Base-by-base conservation (phyloP, 148 eudicot genomes). In the Fagopyrum tataricum region DNA sequence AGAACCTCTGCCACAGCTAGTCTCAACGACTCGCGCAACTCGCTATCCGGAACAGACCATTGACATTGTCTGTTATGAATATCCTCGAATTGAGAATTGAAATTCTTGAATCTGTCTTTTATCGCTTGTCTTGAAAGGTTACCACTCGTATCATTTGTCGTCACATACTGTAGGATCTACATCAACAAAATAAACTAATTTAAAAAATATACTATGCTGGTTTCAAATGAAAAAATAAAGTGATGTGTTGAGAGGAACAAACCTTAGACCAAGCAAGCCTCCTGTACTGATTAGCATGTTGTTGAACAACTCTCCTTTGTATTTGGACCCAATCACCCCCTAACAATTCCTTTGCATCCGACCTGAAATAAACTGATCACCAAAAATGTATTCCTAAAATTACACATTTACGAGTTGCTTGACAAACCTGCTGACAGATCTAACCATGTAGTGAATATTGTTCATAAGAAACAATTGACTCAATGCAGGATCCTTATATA, bases 291-390 rank as follows among this genome's bases (percentile, higher is more conserved):
- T 91, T 95, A 43, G 98, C 98, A 81, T 91, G 97, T 73, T 95
- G 98, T 80, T 95, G 98, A 75, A 95, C 98, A 76, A 91, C 81
- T 72, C 98, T 83, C 61, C 98, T 85, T 75, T 95, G 98, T 77
- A 92, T 83, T 76, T 95, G 98, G 53, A 95, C 98, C 98, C 98
- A 95, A 81, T 95, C 98, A 82, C 90, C 93, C 24, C 98, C 98
- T 56, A 95, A 76, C 77, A 91, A 56, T 66, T 95, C 97, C 80
- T 95, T 95, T 78, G 98, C 98, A 76, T 95, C 98, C 12, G 98
- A 95, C 89, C 98, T 95, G 72, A 66, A 70, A 69, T 11, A 62
- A 14, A 7, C 7, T 5, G 18, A 18, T 23, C 31, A 44, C 1
- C 15, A 23, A 24, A n/a, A 24, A 70, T 7, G 18, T 23, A 37